Base-by-base conservation (phyloP, 345 rosid species). In the Boechera stricta region DNA sequence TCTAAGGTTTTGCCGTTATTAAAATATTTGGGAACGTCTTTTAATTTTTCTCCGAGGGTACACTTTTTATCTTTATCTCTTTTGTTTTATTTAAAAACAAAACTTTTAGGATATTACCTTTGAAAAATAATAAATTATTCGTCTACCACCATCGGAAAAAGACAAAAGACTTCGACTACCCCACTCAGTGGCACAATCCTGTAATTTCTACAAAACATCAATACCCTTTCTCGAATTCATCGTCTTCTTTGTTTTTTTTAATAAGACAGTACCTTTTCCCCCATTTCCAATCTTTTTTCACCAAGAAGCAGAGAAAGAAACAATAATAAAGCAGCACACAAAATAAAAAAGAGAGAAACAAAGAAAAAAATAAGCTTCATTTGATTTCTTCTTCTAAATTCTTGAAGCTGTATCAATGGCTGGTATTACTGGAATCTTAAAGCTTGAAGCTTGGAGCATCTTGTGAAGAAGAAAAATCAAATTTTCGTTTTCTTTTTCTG, bases 401-500 rank as follows among this genome's bases (percentile, higher is more conserved):
- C 38, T 32, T 33, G 24, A 65, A 55, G 31, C 11, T 39, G 8
- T 33, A 5, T 38, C 77, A 81, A 90, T 90, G 96, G 90, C 80
- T 82, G 90, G 83, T 70, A 74, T 82, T 69, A 72, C 72, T 75
- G 88, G 85, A 59, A 81, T 81, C 77, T 55, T 65, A 65, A 80
- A 79, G 84, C 76, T 79, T 51, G 84, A 84, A 80, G 87, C 85
- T 82, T 84, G 87, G 72, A 76, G 85, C 26, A 84, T 84, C 53
- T 78, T 84, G 76, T 84, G 64, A 69, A 72, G 65, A 39, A 41
- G 39, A 52, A 7, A 32, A 8, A 12, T 12, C 1, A 31, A 13
- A 5, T 5, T 54, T 28, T 11, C 5, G 4, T 64, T 55, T 55
- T 61, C n/a, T 15, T 7, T 36, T 32, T 38, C 41, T 52, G 6